Evolutionary conservation across 1,139 yeast genomes (phyloP).

Genomic region (Lodderomyces metapsilosis): DNA sequence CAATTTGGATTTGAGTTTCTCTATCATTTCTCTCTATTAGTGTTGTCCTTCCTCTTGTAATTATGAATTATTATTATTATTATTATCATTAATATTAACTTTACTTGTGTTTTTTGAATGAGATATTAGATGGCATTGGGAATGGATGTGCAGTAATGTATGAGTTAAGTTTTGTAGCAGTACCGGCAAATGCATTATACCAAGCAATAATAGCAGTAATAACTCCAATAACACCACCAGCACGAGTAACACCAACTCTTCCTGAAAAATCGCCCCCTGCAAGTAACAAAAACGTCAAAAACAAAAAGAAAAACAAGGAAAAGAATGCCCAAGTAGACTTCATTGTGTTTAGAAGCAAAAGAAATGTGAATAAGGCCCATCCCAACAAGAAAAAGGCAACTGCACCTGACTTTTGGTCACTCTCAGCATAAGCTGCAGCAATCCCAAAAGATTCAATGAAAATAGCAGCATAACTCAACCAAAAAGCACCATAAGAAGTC

Average conservation of each 20-base stretch:
- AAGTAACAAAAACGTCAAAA: slow-evolving; percentile 55
- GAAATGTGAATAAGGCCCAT: slow-evolving; percentile 63
- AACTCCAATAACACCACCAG: slow-evolving; percentile 73
- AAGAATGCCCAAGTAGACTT: slow-evolving; percentile 65
- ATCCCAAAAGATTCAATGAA: slow-evolving; percentile 57
- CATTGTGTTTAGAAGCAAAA: slow-evolving; percentile 56
- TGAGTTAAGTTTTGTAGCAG: slow-evolving; percentile 25
- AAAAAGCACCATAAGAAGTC: too few species aligned
- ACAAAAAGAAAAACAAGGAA: slow-evolving; percentile 51
- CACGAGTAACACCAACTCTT: slow-evolving; percentile 45
- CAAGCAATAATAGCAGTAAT: slow-evolving; percentile 62
- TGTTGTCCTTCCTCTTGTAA: too few species aligned
- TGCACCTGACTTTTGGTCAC: slow-evolving; percentile 48
- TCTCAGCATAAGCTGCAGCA: slow-evolving; percentile 45
- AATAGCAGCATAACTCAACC: slow-evolving; percentile 68
- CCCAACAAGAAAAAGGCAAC: slow-evolving; percentile 60
- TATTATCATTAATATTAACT: too few species aligned
- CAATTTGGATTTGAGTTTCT: too few species aligned
- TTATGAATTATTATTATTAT: too few species aligned
- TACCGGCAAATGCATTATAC: slow-evolving; percentile 45
- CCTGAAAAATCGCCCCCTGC: slow-evolving; percentile 57
- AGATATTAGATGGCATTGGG: slow-evolving; percentile 26
- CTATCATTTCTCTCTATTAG: too few species aligned
- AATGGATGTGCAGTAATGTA: slow-evolving; percentile 33
- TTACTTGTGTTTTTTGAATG: neutral